Base-by-base conservation (phyloP, 2,329 filamentous ascomycete species). In the Oidium heveae region DNA sequence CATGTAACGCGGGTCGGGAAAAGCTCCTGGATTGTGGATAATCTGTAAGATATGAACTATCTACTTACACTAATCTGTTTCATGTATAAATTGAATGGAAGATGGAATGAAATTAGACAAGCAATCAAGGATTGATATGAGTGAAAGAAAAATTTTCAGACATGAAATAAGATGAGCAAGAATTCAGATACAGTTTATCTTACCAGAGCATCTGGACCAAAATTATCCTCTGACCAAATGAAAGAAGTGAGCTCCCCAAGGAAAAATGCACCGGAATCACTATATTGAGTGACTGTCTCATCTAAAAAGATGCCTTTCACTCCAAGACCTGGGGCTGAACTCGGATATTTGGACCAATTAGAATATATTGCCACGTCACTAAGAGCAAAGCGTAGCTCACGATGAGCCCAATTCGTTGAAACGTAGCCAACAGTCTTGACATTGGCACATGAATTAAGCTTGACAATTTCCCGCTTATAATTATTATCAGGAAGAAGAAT, bases 251-350 rank as follows among this genome's bases (percentile, higher is more conserved):
- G 54, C 12, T 63, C 62, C 55, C 65, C 58, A 20, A 69, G 60
- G 58, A 67, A 70, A 52, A 58, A 58, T 55, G 64, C 59, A 22
- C 62, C 58, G 36, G 58, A 56, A 53, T 56, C 57, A 57, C 64
- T 61, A 59, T 67, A 70, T 57, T 64, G 54, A 52, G 67, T 63
- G 10, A 69, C 68, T 46, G 67, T 69, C 61, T 73, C 69, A 56
- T 72, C 70, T 54, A 72, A 68, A 59, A 72, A 72, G 56, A 72
- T 71, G 24, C 70, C 70, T 55, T 63, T 63, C 61, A 72, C 65
- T 12, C 67, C 64, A 33, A 73, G 60, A 36, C 64, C 64, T 13
- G 64, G 59, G 57, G 66, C 65, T 18, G 63, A 63, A 32, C 63
- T 62, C 28, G 28, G 28, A 56, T 62, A 63, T 16, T 58, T 59